Evolutionary conservation across 768 basidiomycete species (phyloP).

Genomic region (Baorangia bicolor): DNA sequence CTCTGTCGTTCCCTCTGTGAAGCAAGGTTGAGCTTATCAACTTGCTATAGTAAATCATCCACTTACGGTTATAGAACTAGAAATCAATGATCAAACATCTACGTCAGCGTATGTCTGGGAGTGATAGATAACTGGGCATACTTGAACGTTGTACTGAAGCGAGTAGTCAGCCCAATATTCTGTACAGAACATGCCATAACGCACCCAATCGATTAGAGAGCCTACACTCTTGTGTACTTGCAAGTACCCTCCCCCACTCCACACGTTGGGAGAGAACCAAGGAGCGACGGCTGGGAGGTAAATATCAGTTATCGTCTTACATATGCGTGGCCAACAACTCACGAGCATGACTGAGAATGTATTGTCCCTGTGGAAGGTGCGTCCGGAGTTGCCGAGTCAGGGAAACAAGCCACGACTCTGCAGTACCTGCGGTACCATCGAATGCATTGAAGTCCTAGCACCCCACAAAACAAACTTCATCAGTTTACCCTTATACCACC

Average conservation of each 20-base stretch:
- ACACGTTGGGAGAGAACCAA: slow-evolving; percentile 38
- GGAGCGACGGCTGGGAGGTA: slow-evolving; percentile 39
- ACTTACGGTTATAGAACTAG: slow-evolving; percentile 25
- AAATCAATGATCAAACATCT: not conserved
- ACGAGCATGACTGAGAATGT: slow-evolving; percentile 38
- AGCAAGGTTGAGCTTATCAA: not conserved
- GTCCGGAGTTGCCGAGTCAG: slow-evolving; percentile 33
- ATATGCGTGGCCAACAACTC: slow-evolving; percentile 3
- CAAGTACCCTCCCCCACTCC: slow-evolving; percentile 43
- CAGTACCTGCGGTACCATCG: slow-evolving; percentile 40
- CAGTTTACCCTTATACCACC: not conserved
- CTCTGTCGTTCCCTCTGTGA: slow-evolving; percentile 36
- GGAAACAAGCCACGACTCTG: slow-evolving; percentile 43
- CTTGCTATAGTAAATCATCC: not conserved
- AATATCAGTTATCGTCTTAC: no score
- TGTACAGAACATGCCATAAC: not conserved
- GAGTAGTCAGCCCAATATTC: not conserved
- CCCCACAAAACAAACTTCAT: not conserved
- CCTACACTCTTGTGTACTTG: slow-evolving; percentile 39
- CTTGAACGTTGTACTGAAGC: slow-evolving; percentile 44
- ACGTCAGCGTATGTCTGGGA: not conserved
- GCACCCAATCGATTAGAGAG: slow-evolving; percentile 44
- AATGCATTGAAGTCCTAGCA: slow-evolving; percentile 57
- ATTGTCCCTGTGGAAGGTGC: slow-evolving; percentile 32
- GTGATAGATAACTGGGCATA: slow-evolving; percentile 1